Evolutionary conservation across 331 rosid genomes (phyloP).

Genomic region (Ulmus americana): DNA sequence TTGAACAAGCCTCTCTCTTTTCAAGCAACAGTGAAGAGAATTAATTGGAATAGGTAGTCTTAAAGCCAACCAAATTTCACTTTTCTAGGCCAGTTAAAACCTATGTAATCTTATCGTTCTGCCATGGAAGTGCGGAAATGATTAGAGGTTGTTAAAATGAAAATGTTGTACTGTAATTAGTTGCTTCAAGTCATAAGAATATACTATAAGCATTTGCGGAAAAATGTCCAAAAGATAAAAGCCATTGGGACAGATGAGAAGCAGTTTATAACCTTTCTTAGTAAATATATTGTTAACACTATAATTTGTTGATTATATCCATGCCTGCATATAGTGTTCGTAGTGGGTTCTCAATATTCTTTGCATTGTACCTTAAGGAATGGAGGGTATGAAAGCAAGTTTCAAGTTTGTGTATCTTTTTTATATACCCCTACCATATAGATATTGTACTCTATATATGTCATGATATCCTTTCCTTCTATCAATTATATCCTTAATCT

Average conservation of each 20-base stretch:
- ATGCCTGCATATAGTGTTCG: not conserved
- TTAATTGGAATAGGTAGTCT: not conserved
- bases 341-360: not conserved
- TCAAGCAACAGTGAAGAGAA: too few relatives aligned
- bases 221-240: not conserved
- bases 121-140: not conserved
- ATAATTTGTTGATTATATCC: not conserved
- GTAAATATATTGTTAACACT: not conserved
- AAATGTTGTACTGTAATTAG: not conserved
- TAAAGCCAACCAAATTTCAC: not conserved
- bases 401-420: not conserved
- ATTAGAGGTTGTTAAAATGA: not conserved
- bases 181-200: not conserved
- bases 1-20: not conserved
- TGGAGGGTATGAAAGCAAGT: not conserved
- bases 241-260: not conserved
- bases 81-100: not conserved
- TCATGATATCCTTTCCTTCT: too few relatives aligned
- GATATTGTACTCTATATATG: too few relatives aligned
- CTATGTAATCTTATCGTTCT: not conserved
- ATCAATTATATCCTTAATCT: too few relatives aligned
- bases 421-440: too few relatives aligned
- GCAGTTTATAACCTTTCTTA: not conserved
- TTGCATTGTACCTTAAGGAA: not conserved
- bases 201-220: not conserved